phyloP scores from a whole-genome alignment of 2,329 filamentous ascomycete genomes.

The Apiospora rasikravindrae region DNA sequence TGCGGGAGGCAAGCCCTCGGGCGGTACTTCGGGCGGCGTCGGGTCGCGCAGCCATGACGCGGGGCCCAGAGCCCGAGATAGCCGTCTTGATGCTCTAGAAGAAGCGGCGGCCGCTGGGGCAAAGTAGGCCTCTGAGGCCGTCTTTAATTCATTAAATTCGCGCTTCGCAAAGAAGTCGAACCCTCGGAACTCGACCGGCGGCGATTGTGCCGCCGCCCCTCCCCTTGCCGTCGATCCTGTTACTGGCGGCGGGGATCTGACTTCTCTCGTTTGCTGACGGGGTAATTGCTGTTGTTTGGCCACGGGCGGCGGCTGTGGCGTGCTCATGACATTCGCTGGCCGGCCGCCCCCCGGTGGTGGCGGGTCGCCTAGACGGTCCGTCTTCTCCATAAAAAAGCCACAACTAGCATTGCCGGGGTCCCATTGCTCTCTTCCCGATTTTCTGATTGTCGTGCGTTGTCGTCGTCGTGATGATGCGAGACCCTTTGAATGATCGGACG shows the following conservation, averaged over 20 bases:
- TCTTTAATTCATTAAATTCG: slow-evolving; percentile 36
- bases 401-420: slow-evolving; percentile 27
- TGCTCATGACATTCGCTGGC: neutral
- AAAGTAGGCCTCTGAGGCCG: slow-evolving; percentile 37
- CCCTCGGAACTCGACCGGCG: slow-evolving; percentile 36
- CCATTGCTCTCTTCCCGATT: neutral
- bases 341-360: neutral
- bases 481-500: slow-evolving; percentile 31
- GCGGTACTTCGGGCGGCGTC: slow-evolving; percentile 29
- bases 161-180: slow-evolving; percentile 39
- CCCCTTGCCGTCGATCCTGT: neutral
- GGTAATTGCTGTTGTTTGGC: neutral
- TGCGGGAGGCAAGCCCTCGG: slow-evolving; percentile 19
- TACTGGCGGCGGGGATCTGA: slow-evolving; percentile 18
- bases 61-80: slow-evolving; percentile 24
- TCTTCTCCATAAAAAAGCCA: slow-evolving; percentile 16
- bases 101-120: slow-evolving; percentile 21
- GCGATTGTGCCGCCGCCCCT: slow-evolving; percentile 10
- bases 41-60: slow-evolving; percentile 39
- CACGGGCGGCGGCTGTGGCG: neutral
- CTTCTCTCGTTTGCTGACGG: slow-evolving; percentile 6
- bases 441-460: neutral
- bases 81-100: slow-evolving; percentile 22
- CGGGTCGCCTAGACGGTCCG: slow-evolving; percentile 14
- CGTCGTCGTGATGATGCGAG: neutral